Evolutionary conservation across 2,329 filamentous ascomycete species (phyloP).

Genomic region (Daldinia sp.): DNA sequence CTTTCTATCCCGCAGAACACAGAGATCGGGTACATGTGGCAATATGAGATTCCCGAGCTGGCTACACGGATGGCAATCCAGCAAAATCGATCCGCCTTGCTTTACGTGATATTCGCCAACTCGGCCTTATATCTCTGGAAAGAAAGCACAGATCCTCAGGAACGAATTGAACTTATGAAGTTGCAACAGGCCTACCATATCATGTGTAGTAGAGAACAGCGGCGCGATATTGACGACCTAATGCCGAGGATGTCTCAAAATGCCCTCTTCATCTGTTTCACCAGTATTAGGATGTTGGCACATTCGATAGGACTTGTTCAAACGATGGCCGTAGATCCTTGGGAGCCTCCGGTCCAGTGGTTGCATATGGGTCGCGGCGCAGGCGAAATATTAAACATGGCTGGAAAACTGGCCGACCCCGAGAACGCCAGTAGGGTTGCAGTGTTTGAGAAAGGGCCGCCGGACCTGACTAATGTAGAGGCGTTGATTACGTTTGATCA

Average conservation of each 20-base stretch:
- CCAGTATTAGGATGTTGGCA: slow-evolving; percentile 48
- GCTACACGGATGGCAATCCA: slow-evolving; percentile 45
- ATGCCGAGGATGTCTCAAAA: slow-evolving; percentile 36
- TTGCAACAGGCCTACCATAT: slow-evolving; percentile 50
- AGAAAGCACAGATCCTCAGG: slow-evolving; percentile 35
- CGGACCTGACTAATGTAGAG: slow-evolving; percentile 44
- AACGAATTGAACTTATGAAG: slow-evolving; percentile 44
- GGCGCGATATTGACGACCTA: slow-evolving; percentile 47
- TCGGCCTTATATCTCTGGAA: slow-evolving; percentile 51
- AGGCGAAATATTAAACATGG: slow-evolving; percentile 46
- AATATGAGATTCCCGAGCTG: slow-evolving; percentile 47
- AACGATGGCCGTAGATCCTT: slow-evolving; percentile 48
- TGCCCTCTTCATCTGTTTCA: slow-evolving; percentile 49
- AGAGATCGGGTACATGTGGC: slow-evolving; percentile 44
- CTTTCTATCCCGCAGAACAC: slow-evolving; percentile 37
- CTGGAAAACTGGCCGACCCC: slow-evolving; percentile 34
- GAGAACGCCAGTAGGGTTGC: slow-evolving; percentile 39
- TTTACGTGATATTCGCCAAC: slow-evolving; percentile 49
- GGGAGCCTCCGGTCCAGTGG: slow-evolving; percentile 52
- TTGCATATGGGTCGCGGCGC: slow-evolving; percentile 49
- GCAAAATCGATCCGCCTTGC: slow-evolving; percentile 45
- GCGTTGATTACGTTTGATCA: slow-evolving; percentile 46
- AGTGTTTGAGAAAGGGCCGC: slow-evolving; percentile 43
- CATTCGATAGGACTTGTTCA: slow-evolving; percentile 51
- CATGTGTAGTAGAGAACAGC: slow-evolving; percentile 50